These are phyloP conservation scores for Yarrowia hollandica DNA, from an alignment of 805 yeast genomes.

Conservation along the genomic window DNA sequence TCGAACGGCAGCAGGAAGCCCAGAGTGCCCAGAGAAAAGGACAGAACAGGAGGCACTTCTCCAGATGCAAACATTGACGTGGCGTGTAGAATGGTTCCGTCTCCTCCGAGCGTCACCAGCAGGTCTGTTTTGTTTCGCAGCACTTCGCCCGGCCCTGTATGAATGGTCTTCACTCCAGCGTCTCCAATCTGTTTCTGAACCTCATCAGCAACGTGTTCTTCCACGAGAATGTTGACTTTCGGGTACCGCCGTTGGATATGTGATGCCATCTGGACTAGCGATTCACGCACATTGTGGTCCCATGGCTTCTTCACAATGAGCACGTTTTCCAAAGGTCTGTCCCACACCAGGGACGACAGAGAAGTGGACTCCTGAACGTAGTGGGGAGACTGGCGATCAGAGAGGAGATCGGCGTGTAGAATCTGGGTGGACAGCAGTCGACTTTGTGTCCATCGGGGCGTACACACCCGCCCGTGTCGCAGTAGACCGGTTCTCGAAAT, in stretches of 20 bases:
- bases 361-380: slow-evolving; percentile 20
- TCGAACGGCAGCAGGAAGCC: slow-evolving; percentile 91
- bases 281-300: slow-evolving; percentile 61
- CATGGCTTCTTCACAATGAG: slow-evolving; percentile 84
- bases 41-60: slow-evolving; percentile 78
- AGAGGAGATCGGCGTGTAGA: not conserved
- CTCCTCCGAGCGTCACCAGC: slow-evolving; percentile 91
- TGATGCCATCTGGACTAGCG: slow-evolving; percentile 63
- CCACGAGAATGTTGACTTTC: slow-evolving; percentile 72
- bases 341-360: slow-evolving; percentile 56
- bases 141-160: slow-evolving; percentile 59
- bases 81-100: slow-evolving; percentile 86
- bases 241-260: slow-evolving; percentile 53
- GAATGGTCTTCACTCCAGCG: slow-evolving; percentile 40
- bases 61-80: slow-evolving; percentile 70
- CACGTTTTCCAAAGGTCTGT: slow-evolving; percentile 68
- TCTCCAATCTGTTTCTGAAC: slow-evolving; percentile 40
- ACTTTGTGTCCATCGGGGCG: not conserved
- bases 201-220: slow-evolving; percentile 73
- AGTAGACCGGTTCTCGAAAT: not conserved
- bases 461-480: not conserved
- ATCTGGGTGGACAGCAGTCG: slow-evolving; percentile 16
- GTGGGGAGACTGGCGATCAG: slow-evolving; percentile 23
- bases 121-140: slow-evolving; percentile 71
- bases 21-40: slow-evolving; percentile 86